These are phyloP conservation scores for Fusarium chaquense DNA, from an alignment of 2,329 filamentous ascomycete genomes.

Conservation along the genomic window DNA sequence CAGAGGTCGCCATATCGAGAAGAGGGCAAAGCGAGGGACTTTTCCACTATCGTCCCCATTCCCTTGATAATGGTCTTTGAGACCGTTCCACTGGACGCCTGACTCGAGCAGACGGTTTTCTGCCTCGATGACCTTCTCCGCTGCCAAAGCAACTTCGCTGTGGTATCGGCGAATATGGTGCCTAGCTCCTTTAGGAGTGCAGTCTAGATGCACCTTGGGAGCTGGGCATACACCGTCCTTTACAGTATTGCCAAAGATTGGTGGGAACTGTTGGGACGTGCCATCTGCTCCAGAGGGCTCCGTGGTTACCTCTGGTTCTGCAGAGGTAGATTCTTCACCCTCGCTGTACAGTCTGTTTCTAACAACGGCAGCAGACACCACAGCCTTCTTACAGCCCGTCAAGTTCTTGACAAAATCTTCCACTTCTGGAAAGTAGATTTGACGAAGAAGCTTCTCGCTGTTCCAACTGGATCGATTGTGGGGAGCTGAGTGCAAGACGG, in stretches of 20 bases:
- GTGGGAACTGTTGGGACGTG: background rate
- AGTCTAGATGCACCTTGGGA: constrained; percentile 12
- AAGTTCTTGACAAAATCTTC: background rate
- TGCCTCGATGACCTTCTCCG: background rate
- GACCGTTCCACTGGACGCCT: background rate
- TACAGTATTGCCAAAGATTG: background rate
- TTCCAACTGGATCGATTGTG: constrained; percentile 4
- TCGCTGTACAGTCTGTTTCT: constrained; percentile 10
- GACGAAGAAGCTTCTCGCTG: constrained; percentile 4
- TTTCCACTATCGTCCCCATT: background rate
- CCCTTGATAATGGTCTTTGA: constrained; percentile 2
- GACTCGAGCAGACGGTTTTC: constrained; percentile 1
- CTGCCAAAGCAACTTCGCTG: background rate
- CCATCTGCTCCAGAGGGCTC: background rate
- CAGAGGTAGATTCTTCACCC: background rate
- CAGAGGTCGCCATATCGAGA: constrained; percentile 8
- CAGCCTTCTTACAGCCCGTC: constrained; percentile 6
- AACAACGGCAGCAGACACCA: constrained; percentile 8
- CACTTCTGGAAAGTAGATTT: constrained; percentile 6
- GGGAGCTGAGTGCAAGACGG: background rate
- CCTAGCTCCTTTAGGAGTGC: constrained; percentile 3
- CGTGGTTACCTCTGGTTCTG: background rate
- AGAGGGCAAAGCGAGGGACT: constrained; percentile 1
- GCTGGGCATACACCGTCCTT: constrained; percentile 8
- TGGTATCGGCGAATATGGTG: constrained; percentile 7